Evolutionary conservation across 2,329 filamentous ascomycete genomes (phyloP).

Genomic region (Xylariaceae sp.): DNA sequence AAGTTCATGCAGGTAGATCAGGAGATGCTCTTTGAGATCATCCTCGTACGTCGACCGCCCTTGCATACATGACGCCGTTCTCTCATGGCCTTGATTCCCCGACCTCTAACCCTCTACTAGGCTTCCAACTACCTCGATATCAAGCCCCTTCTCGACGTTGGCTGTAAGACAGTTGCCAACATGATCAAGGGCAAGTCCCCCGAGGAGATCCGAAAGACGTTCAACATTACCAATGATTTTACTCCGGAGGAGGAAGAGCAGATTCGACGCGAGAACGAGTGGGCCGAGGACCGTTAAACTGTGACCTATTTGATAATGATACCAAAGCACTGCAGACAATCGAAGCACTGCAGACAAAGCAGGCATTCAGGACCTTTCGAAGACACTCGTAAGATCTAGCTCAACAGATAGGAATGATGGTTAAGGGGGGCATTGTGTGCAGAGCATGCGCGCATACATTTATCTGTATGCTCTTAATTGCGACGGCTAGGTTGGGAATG

Average conservation of each 20-base stretch:
- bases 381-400: too few species aligned
- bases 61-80: background rate
- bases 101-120: slow-evolving; percentile 41
- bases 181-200: slow-evolving; percentile 99
- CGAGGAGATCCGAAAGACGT: slow-evolving; percentile 98
- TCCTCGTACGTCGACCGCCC: slow-evolving; percentile 61
- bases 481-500: background rate
- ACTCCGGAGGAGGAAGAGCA: slow-evolving; percentile 98
- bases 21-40: slow-evolving; percentile 99
- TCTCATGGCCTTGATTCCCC: background rate
- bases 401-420: background rate
- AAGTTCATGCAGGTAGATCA: slow-evolving; percentile 99
- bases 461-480: background rate
- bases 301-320: too few species aligned
- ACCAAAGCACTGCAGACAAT: too few species aligned
- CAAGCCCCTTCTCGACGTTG: slow-evolving; percentile 94
- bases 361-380: background rate
- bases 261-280: slow-evolving; percentile 87
- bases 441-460: background rate
- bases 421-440: background rate
- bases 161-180: slow-evolving; percentile 98
- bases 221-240: slow-evolving; percentile 99
- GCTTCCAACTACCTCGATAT: slow-evolving; percentile 99
- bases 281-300: slow-evolving; percentile 71
- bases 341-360: background rate